phyloP scores from a whole-genome alignment of 257 asterid species.

The Marsdenia floribunda region DNA sequence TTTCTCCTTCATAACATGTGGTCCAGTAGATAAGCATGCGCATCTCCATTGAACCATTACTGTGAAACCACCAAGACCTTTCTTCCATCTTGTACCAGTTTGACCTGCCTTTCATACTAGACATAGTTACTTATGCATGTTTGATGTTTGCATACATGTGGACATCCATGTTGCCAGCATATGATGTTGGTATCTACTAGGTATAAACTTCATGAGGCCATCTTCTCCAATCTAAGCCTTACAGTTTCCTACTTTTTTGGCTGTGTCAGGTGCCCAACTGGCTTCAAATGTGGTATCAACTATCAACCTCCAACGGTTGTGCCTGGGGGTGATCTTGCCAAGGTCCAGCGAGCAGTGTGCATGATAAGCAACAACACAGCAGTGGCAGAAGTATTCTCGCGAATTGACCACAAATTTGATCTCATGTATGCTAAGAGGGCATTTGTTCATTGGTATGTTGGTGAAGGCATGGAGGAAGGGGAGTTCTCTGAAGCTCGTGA shows the following conservation, averaged over 20 bases:
- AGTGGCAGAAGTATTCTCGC: constrained; percentile 87
- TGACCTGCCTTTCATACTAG: not conserved
- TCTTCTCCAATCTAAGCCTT: not conserved
- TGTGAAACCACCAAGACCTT: not conserved
- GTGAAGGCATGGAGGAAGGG: constrained; percentile 96
- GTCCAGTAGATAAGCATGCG: constrained; percentile 14
- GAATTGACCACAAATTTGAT: constrained; percentile 86
- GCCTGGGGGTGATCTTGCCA: constrained; percentile 90
- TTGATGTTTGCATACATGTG: not conserved
- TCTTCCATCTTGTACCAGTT: not conserved
- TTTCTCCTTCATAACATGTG: constrained; percentile 4
- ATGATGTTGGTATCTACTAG: not conserved
- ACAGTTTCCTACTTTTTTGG: not conserved
- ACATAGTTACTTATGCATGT: not conserved
- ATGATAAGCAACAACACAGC: constrained; percentile 96
- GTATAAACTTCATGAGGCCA: too few relatives aligned
- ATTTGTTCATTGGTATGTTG: constrained; percentile 89
- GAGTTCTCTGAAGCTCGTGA: constrained; percentile 94
- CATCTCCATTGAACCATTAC: not conserved
- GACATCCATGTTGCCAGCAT: not conserved
- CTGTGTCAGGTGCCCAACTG: constrained; percentile 79
- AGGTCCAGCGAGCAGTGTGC: constrained; percentile 89
- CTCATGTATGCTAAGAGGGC: constrained; percentile 93
- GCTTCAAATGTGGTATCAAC: constrained; percentile 88
- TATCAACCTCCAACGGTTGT: constrained; percentile 89